Base-by-base conservation (phyloP, 192 early-diverging fungal genomes). In the Tieghemiomyces parasiticus region DNA sequence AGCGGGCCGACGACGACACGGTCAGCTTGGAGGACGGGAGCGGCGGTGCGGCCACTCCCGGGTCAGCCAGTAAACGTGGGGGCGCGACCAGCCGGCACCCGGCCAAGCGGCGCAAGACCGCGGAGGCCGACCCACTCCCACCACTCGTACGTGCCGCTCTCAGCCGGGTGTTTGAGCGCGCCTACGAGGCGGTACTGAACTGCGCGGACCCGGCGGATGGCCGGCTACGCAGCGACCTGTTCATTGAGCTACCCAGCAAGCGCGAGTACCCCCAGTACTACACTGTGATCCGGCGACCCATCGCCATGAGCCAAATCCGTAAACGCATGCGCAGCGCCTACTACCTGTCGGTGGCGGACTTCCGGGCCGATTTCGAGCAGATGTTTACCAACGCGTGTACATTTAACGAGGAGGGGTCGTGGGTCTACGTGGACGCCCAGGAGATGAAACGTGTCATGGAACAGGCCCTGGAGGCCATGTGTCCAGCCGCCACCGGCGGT, bases 301-400 rank as follows among this genome's bases (percentile, higher is more conserved):
- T 98, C 52, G 87, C 92, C 12, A 78, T 98, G 81, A 83, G 88
- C 48, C 83, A 80, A 55, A 98, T 98, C 68, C 75, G 84, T 59
- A 74, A 78, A 61, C 78, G 84, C 24, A 82, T 93, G 63, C 80
- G 81, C 60, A 82, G 71, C 13, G 66, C 75, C 44, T 71, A 78
- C 61, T 98, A 98, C 68, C 69, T 75, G 32, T 67, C 70, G 22
- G 63, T 83, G 1, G 46, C 63, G 1, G 75, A 82, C 61, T 94
- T 93, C 69, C 72, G 73, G 53, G 74, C 81, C 16, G 95, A 98
- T 67, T 88, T 91, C 63, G 65, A 81, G 60, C 73, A 86, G 26
- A 92, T 98, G 89, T 92, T 90, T 60, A 63, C 85, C 69, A 98
- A 98, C 62, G 95, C 95, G 4, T 81, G 83, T 66, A 88, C 78